Evolutionary conservation across 2,329 filamentous ascomycete genomes (phyloP), one percentile per base, ranked within the genome.

Genomic region (Aspergillus novoparasiticus): DNA sequence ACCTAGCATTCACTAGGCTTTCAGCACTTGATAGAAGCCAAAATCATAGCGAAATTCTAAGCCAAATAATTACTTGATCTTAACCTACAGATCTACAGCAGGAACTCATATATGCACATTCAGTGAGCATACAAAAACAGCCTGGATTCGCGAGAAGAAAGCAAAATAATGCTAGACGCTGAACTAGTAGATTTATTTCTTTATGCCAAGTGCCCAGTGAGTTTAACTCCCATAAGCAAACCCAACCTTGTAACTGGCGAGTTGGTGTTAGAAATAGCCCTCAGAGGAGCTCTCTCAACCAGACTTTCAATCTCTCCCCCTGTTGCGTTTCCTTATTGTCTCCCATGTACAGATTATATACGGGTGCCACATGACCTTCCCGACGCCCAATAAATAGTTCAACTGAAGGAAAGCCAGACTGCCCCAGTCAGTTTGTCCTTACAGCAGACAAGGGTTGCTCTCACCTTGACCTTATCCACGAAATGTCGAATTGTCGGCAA

Each of bases 321-420:
- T 56, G 53, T 19, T 26, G 19, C 4, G 53, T 41, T 39, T 56
- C 53, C 32, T 39, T 21, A 1, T 41, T 21, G 2, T 56, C 53
- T 19, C 53, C 21, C 16, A 56, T n/a, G 16, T 56, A 56, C 19
- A 56, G 9, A 56, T 56, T 56, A 39, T 56, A 56, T 56, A 56
- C 10, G 12, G 53, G 53, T n/a, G 53, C 30, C 8, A 56, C 32
- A 39, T 56, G 53, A 10, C 30, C 16, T 41, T 56, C 53, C n/a
- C 10, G 32, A 12, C 14, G 12, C 19, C 53, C 32, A 36, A 41
- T 16, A 10, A 34, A 56, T 26, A 56, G 23, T 34, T 56, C 32
- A 14, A 56, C 16, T 1, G 32, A 26, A 39, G 53, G 21, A 16
- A 34, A 56, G 0, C 53, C 53, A n/a, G 53, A 19, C 53, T 56